phyloP scores from a whole-genome alignment of 805 yeast genomes.

The Lachancea mirantina region DNA sequence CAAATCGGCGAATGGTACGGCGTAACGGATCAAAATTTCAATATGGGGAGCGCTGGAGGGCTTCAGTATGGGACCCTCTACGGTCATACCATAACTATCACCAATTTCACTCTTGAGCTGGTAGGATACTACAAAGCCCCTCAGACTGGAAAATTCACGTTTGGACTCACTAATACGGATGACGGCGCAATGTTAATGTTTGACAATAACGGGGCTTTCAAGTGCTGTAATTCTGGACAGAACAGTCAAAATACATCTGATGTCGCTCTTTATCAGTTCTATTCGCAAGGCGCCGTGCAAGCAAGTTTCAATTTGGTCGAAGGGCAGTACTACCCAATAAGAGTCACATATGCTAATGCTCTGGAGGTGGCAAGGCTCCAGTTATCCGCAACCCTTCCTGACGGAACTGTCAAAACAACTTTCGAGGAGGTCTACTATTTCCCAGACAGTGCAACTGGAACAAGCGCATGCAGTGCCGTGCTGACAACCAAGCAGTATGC shows the following conservation, averaged over 20 bases:
- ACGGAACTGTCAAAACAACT: conserved; percentile 7
- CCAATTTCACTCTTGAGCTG: conserved; percentile 20
- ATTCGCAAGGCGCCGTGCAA: background rate
- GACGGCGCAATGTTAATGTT: conserved; percentile 28
- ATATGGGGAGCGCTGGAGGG: conserved; percentile 1
- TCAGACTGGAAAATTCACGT: conserved; percentile 25
- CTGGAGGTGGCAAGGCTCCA: conserved; percentile 5
- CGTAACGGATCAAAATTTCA: conserved; percentile 1
- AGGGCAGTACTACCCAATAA: conserved; percentile 16
- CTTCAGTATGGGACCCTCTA: conserved; percentile 4
- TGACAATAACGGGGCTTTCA: conserved; percentile 28
- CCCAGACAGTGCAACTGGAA: conserved; percentile 2
- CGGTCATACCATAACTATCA: conserved; percentile 11
- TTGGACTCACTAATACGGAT: conserved; percentile 22
- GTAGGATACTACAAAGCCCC: conserved; percentile 25
- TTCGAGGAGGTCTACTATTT: conserved; percentile 10
- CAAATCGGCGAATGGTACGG: conserved; percentile 1
- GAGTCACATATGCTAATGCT: conserved; percentile 14
- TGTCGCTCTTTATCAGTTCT: conserved; percentile 2
- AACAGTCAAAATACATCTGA: conserved; percentile 4
- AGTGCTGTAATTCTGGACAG: conserved; percentile 25
- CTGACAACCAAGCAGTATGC: background rate
- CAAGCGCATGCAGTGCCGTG: conserved; percentile 1
- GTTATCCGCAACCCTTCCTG: conserved; percentile 10
- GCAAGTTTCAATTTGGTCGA: conserved; percentile 6